Evolutionary conservation across 495 filamentous ascomycete genomes (phyloP), one percentile per base, ranked within the genome.

Genomic region (Penicillium silybi): DNA sequence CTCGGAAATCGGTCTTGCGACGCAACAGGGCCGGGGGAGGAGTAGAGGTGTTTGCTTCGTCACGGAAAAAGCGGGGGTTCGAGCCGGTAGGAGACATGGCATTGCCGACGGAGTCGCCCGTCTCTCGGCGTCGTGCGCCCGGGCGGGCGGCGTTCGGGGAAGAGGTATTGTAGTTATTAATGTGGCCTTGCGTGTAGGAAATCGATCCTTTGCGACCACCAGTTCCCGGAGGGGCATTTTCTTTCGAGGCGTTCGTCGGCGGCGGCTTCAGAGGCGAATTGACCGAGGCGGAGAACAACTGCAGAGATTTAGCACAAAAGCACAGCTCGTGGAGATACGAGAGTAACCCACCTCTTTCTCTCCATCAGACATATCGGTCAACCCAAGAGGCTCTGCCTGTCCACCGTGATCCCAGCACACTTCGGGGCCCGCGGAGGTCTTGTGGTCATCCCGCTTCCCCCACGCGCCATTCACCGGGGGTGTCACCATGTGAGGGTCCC

Each of bases 231-330:
- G 70, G 71, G 35, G 71, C 74, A 37, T 76, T 80, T 41, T 95
- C 89, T 61, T 95, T 92, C 55, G 78, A 82, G 42, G 75, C 66
- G 50, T 77, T 83, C 57, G 86, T 87, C 38, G 82, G 81, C 6
- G 88, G 90, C 13, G 88, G 87, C 69, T 97, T 97, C 39, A 97
- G 73, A 19, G 90, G 85, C 13, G 93, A 97, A 65, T 97, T 98
- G 58, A 98, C 89, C 42, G 92, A 92, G 38, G 79, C 78, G 26
- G 85, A 70, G 69, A 97, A 96, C 45, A 87, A 72, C 83, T 90
- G 57, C 25, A 46, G 44, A 44, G 37, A 43, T 71, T 58, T 41
- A 62, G 50, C 18, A 59, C 39, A 23, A 50, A 19, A 50, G 26
- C 16, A 40, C 44, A 27, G 29, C 37, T 45, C 41, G 48, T 41